A percentile compares a stretch with the other conserved stretches of the same genome.
phyloP scores from a whole-genome alignment of 2,329 filamentous ascomycete species.

The Fusarium napiforme region DNA sequence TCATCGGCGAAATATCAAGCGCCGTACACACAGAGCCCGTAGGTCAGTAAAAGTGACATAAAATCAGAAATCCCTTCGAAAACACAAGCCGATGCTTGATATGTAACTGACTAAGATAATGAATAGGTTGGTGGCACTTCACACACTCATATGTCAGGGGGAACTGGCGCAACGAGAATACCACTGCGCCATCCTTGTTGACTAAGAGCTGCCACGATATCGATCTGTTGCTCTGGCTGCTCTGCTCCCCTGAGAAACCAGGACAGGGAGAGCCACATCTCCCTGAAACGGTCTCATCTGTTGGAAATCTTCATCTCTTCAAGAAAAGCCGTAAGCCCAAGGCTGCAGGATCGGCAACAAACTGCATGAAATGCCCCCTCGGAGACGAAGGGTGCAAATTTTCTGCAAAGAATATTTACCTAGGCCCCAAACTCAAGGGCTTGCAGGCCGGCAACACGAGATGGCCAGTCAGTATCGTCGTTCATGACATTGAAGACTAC shows the following conservation, averaged over 20 bases:
- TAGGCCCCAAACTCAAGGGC: constrained; percentile 69
- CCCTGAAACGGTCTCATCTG: constrained; percentile 79
- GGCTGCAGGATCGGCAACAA: constrained; percentile 80
- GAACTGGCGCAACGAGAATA: constrained; percentile 89
- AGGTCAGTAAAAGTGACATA: not conserved
- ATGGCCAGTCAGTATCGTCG: constrained; percentile 92
- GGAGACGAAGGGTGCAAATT: constrained; percentile 82
- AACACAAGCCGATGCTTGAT: not conserved
- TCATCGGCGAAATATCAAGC: constrained; percentile 86
- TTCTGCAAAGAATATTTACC: constrained; percentile 85
- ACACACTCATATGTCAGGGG: constrained; percentile 90
- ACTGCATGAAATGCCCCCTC: constrained; percentile 79
- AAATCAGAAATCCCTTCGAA: not conserved
- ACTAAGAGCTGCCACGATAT: constrained; percentile 98
- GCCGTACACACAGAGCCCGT: constrained; percentile 94
- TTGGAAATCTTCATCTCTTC: constrained; percentile 83
- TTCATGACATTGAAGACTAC: constrained; percentile 89
- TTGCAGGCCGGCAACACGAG: constrained; percentile 72
- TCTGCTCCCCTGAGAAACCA: constrained; percentile 74
- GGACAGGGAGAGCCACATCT: constrained; percentile 70
- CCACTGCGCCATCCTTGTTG: constrained; percentile 81
- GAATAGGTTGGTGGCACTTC: constrained; percentile 91
- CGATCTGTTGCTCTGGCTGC: constrained; percentile 90
- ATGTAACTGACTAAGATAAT: not conserved
- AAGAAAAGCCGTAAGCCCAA: constrained; percentile 78